phyloP scores from a whole-genome alignment of 108 stramenopile species.

The Skeletonema tropicum region DNA sequence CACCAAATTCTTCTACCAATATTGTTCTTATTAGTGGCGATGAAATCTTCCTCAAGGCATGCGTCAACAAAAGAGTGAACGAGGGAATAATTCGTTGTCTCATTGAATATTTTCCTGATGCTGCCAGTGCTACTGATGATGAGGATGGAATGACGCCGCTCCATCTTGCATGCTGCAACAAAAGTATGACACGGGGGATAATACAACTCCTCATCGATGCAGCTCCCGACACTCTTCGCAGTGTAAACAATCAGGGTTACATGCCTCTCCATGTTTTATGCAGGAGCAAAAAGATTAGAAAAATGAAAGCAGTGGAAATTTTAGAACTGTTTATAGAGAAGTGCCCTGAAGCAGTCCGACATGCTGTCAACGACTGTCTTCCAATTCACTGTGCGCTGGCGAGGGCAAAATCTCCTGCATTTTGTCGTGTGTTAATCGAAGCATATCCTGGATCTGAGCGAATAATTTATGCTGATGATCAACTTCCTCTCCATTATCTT shows the following conservation, averaged over 20 bases:
- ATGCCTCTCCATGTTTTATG: background rate
- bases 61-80: no score
- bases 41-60: no score
- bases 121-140: background rate
- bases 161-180: background rate
- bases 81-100: no score
- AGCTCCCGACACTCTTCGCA: background rate
- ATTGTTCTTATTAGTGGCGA: no score
- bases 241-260: background rate
- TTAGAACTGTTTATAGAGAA: background rate
- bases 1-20: no score
- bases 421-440: background rate
- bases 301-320: background rate
- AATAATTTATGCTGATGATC: background rate
- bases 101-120: background rate
- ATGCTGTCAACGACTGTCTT: background rate
- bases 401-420: background rate
- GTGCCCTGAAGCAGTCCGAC: background rate
- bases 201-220: constrained; percentile 3
- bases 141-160: background rate
- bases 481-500: background rate
- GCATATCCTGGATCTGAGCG: background rate
- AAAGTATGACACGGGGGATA: background rate
- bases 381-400: background rate
- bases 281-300: background rate